Base-by-base conservation (phyloP, 805 yeast species). In the Hanseniaspora guilliermondii region DNA sequence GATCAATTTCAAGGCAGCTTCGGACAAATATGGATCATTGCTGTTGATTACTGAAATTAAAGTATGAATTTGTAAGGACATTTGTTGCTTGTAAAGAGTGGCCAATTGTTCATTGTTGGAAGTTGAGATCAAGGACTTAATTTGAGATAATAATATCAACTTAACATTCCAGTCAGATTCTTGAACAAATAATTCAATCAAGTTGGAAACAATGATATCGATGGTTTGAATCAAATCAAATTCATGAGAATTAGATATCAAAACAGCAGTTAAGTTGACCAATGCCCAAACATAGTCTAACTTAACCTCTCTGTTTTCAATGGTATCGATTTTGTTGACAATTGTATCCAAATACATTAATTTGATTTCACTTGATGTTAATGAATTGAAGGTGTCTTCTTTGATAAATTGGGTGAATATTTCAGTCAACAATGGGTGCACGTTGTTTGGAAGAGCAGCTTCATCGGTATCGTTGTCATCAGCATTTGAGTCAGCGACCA, bases 91-190 rank as follows among this genome's bases (percentile, higher is more conserved):
- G 39, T 52, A 52, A 14, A 52, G 33, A 44, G 49, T 52, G 11
- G 55, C 48, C 14, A 52, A 30, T 37, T 52, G 55, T 25, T 52
- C 55, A 22, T 52, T 52, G 38, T 30, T 44, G 21, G 42, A 36
- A 22, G 49, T 25, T 2, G 55, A 52, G 8, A 52, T 52, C 32
- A 52, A 44, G 5, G 55, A 52, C 21, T 52, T 52, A 24, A 52
- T 52, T 52, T 52, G 55, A 6, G 55, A 52, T 64, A 93, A 75
- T 21, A 95, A 93, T 63, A 91, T 89, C 60, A 93, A 77, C 70
- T 94, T 94, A 62, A 91, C 89, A 64, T 89, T 93, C 71, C 86
- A 89, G 69, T 93, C 97, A n/a, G 95, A 76, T 66, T 88, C 97
- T 65, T 84, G 86, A 61, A 83, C 82, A 35, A 96, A 95, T 61